A percentile compares a stretch with the other conserved stretches of the same genome.
These are phyloP conservation scores for Fusarium tupiense DNA, from an alignment of 2,329 filamentous ascomycete species.

Conservation along the genomic window DNA sequence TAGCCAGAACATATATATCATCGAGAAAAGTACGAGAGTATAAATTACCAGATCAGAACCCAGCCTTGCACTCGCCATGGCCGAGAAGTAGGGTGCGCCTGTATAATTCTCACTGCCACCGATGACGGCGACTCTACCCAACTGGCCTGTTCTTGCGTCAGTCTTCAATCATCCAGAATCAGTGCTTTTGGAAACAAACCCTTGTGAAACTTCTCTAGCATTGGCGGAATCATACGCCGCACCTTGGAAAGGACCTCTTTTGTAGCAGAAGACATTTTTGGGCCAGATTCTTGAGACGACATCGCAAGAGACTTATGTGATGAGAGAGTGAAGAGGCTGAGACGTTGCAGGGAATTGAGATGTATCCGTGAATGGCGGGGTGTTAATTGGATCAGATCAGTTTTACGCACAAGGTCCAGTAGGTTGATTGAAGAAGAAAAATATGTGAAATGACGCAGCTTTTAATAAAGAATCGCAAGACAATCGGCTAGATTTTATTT, in stretches of 20 bases:
- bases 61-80: conserved; percentile 91
- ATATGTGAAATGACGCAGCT: not conserved
- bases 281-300: conserved; percentile 34
- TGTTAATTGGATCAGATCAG: not conserved
- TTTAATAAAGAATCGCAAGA: not conserved
- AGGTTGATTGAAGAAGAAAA: not conserved
- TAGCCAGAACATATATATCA: not conserved
- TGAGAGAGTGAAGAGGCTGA: not conserved
- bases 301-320: conserved; percentile 32
- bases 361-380: not conserved
- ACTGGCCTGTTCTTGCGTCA: conserved; percentile 73
- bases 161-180: not conserved
- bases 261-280: conserved; percentile 73
- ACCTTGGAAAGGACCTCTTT: conserved; percentile 82
- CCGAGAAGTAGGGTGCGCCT: conserved; percentile 96
- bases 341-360: conserved; percentile 3
- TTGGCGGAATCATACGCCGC: conserved; percentile 89
- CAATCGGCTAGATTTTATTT: not conserved
- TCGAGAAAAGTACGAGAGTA: not conserved
- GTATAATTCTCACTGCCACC: conserved; percentile 97
- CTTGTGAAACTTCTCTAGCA: conserved; percentile 97
- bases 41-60: conserved; percentile 85
- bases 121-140: conserved; percentile 91
- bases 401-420: not conserved
- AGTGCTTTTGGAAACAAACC: conserved; percentile 60